Evolutionary conservation across 768 basidiomycete genomes (phyloP), one percentile per base, ranked within the genome.

Genomic region (Candolleomyces aberdarensis): DNA sequence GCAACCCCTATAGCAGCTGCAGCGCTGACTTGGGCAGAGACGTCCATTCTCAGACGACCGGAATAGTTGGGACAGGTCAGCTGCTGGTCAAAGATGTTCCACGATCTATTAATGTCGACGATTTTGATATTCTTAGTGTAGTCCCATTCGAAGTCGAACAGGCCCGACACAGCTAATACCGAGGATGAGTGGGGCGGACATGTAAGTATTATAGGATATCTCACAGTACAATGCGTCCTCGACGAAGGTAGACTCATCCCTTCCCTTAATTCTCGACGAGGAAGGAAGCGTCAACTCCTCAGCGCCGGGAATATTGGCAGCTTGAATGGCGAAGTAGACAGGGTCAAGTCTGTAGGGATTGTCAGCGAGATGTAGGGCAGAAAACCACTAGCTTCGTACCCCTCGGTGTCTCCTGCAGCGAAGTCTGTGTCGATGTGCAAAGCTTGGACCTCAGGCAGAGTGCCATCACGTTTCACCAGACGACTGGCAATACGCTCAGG

Each of bases 61-160:
- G 17, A 20, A 4, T 20, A 19, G n/a, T 43, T 32, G 3, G 58
- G 54, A 48, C 58, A 59, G n/a, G 63, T 49, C 20, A 71, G 56
- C 3, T 59, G 62, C 17, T 64, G 61, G 32, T 64, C 53, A 52
- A 71, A 59, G 29, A 70, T 31, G 14, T 66, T 66, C 46, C 66
- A 64, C n/a, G 54, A 48, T 51, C 69, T 63, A 63, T 67, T 58
- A 43, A 72, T 22, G 52, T 66, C 61, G 13, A 70, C 20, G 19
- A 68, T 68, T 9, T 64, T 64, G 26, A 71, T 62, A n/a, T 52
- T 59, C 52, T 66, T 63, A 17, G 63, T 65, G 40, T 69, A 52
- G 32, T 70, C 64, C 41, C 69, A 66, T 46, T 41, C 52, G 40
- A 69, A 65, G 43, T 44, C 57, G 54, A 69, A 69, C 57, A 69